These are phyloP conservation scores for Arthrobotrys sphaeroides DNA, from an alignment of 2,329 filamentous ascomycete species.

Conservation along the genomic window DNA sequence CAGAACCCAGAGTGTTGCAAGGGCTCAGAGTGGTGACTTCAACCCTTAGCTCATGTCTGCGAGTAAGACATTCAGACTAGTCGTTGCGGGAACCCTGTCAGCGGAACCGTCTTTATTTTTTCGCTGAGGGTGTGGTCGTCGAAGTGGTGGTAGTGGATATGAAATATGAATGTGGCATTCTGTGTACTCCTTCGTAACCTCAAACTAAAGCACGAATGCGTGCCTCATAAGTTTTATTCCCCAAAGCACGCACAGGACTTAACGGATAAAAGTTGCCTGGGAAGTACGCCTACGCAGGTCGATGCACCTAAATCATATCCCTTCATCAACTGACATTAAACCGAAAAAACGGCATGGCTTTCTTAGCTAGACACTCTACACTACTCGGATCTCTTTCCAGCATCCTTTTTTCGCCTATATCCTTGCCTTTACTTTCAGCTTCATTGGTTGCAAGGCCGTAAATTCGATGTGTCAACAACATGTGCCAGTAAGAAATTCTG, in stretches of 20 bases:
- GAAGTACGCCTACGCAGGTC: conserved; percentile 22
- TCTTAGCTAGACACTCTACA: conserved; percentile 25
- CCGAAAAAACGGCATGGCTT: conserved; percentile 54
- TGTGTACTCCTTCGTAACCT: conserved; percentile 18
- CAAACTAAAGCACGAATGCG: not conserved
- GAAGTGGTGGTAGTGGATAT: conserved; percentile 11
- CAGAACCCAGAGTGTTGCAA: conserved; percentile 51
- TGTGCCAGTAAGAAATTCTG: conserved; percentile 23
- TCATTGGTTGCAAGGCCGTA: conserved; percentile 53
- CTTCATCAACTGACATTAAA: conserved; percentile 49
- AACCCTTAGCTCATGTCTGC: conserved; percentile 47
- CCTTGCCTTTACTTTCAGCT: conserved; percentile 43
- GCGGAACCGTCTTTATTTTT: conserved; percentile 35
- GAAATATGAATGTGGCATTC: conserved; percentile 11
- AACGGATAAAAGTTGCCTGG: conserved; percentile 2
- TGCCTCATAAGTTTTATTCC: conserved; percentile 32
- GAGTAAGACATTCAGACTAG: conserved; percentile 51
- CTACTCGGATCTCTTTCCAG: conserved; percentile 51
- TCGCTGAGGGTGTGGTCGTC: conserved; percentile 18
- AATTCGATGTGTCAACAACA: conserved; percentile 52
- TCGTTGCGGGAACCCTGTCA: conserved; percentile 53
- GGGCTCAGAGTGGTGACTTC: conserved; percentile 42
- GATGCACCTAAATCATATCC: conserved; percentile 33
- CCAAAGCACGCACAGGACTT: not conserved
- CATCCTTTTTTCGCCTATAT: conserved; percentile 52